Percentiles rank a stretch among this genome's conserved stretches.
phyloP scores from a whole-genome alignment of 163 green algal species.

The Dunaliella salina region DNA sequence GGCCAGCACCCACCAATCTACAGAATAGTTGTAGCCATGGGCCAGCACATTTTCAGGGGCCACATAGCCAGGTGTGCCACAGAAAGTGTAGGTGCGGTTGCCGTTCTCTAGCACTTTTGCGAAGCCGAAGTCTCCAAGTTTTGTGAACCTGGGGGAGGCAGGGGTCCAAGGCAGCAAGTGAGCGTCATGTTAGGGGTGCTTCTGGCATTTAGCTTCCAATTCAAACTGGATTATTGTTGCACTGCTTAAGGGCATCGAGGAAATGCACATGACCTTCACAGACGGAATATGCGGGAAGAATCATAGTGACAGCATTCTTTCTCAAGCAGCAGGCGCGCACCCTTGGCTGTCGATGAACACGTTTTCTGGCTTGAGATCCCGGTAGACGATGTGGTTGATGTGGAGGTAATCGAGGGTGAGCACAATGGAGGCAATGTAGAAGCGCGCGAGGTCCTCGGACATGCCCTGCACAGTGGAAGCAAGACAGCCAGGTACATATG shows the following conservation, averaged over 20 bases:
- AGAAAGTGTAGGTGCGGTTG: slow-evolving; percentile 94
- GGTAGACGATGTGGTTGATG: slow-evolving; percentile 87
- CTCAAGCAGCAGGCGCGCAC: slow-evolving; percentile 44
- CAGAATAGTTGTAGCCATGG: slow-evolving; percentile 87
- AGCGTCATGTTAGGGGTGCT: no score
- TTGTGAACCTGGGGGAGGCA: slow-evolving; percentile 62
- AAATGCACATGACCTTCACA: no score
- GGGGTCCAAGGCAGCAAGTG: no score
- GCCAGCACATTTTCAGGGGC: slow-evolving; percentile 93
- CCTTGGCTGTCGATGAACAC: slow-evolving; percentile 89
- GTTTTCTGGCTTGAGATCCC: slow-evolving; percentile 98
- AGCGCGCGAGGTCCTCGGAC: slow-evolving; percentile 76
- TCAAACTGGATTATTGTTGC: no score
- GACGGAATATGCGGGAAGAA: no score
- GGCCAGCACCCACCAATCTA: slow-evolving; percentile 92
- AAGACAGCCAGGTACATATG: slow-evolving; percentile 61
- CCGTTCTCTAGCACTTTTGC: slow-evolving; percentile 66
- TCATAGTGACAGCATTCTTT: no score
- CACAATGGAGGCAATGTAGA: slow-evolving; percentile 88
- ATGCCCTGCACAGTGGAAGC: slow-evolving; percentile 85
- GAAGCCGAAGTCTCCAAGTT: slow-evolving; percentile 96
- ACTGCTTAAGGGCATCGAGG: no score
- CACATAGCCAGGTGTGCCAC: slow-evolving; percentile 94
- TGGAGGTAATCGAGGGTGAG: slow-evolving; percentile 95
- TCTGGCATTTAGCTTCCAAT: no score